A percentile compares a stretch with the other conserved stretches of the same genome.
Conservation (phyloP, 129 eudicot genomes). For the Helianthus annuus region DNA sequence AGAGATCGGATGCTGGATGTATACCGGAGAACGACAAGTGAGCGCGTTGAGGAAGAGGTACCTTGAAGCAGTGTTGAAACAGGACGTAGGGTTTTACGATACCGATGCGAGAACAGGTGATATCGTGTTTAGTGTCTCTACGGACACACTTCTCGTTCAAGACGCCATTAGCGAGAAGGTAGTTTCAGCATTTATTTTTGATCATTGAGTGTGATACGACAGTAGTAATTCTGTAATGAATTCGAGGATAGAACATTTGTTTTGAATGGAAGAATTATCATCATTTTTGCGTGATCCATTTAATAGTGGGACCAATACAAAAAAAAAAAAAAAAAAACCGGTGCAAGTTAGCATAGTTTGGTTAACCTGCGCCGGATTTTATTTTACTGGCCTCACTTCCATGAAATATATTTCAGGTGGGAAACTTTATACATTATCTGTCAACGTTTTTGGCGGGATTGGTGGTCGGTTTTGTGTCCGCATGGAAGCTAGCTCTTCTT, state of each 20-base stretch:
- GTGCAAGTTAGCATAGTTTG: constrained; percentile 27
- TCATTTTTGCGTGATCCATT: constrained; percentile 29
- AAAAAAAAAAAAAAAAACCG: not conserved
- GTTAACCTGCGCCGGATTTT: constrained; percentile 18
- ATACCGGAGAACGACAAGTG: constrained; percentile 91
- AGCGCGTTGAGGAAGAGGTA: constrained; percentile 88
- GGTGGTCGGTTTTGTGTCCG: constrained; percentile 99
- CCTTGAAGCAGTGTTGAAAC: constrained; percentile 88
- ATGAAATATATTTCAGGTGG: constrained; percentile 54
- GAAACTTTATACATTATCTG: constrained; percentile 94
- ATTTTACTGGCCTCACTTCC: too few species aligned
- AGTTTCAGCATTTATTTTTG: constrained; percentile 9
- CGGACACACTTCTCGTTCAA: constrained; percentile 96
- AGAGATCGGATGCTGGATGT: constrained; percentile 99
- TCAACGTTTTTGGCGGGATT: constrained; percentile 96
- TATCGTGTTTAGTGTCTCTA: constrained; percentile 94
- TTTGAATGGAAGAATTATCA: constrained; percentile 10
- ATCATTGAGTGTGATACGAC: not conserved
- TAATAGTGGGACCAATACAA: constrained; percentile 24
- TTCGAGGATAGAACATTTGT: constrained; percentile 29
- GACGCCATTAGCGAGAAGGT: constrained; percentile 99
- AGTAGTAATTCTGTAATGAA: constrained; percentile 8
- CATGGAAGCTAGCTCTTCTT: constrained; percentile 94
- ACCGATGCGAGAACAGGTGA: constrained; percentile 99
- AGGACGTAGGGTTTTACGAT: constrained; percentile 95